Percentiles rank a stretch among this genome's conserved stretches.
Conservation (phyloP, 2,329 filamentous ascomycete species). For the Sporothrix curviconia region DNA sequence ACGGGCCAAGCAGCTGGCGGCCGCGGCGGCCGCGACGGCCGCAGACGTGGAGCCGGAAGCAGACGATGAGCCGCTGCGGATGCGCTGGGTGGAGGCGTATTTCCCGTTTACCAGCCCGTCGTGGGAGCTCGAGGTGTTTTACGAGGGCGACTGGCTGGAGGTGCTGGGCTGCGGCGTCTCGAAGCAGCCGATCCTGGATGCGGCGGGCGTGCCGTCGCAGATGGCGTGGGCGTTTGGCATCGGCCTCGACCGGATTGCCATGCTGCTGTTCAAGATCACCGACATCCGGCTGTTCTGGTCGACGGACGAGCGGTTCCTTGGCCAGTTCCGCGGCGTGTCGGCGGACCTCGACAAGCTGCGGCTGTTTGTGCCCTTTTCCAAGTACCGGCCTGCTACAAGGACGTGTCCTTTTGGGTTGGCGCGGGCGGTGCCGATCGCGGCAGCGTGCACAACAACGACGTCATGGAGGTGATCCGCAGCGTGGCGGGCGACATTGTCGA, state of each 20-base stretch:
- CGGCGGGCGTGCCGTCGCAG: conserved; percentile 66
- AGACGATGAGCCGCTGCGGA: conserved; percentile 65
- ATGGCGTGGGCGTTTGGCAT: conserved; percentile 95
- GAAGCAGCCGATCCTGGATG: conserved; percentile 71
- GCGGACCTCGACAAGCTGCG: conserved; percentile 42
- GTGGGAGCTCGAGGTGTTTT: conserved; percentile 95
- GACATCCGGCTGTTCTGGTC: conserved; percentile 98
- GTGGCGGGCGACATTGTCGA: conserved; percentile 79
- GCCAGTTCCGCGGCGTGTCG: conserved; percentile 66
- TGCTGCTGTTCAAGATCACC: conserved; percentile 93
- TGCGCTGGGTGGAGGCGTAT: conserved; percentile 94
- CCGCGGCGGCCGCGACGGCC: conserved; percentile 33
- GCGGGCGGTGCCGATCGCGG: conserved; percentile 27
- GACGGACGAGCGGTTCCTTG: conserved; percentile 73
- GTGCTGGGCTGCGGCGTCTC: conserved; percentile 89
- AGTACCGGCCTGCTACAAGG: conserved; percentile 80
- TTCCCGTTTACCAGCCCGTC: conserved; percentile 95
- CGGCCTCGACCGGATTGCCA: conserved; percentile 89
- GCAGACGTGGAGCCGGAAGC: conserved; percentile 25
- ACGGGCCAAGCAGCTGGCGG: conserved; percentile 54
- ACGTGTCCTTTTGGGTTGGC: conserved; percentile 86
- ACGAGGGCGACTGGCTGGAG: conserved; percentile 92
- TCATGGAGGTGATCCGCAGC: conserved; percentile 90
- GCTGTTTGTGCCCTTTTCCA: conserved; percentile 82
- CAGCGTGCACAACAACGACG: conserved; percentile 83